phyloP scores from a whole-genome alignment of 2,329 filamentous ascomycete genomes.

The Chalaropsis ovoidea region DNA sequence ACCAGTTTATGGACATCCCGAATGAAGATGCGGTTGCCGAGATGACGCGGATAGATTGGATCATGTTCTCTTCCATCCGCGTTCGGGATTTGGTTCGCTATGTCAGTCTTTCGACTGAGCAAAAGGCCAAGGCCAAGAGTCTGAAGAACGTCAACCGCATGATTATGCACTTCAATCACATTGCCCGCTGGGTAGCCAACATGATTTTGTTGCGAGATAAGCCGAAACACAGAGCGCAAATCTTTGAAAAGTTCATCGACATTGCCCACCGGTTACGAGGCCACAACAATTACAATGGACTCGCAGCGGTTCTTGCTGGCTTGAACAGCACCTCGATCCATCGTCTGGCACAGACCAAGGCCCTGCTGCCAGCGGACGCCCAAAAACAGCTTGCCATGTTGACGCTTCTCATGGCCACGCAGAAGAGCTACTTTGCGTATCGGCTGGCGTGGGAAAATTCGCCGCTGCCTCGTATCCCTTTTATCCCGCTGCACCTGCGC shows the following conservation, averaged over 20 bases:
- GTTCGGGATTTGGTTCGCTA: slow-evolving; percentile 88
- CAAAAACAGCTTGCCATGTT: slow-evolving; percentile 81
- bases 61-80: slow-evolving; percentile 92
- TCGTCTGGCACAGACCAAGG: slow-evolving; percentile 67
- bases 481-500: slow-evolving; percentile 77
- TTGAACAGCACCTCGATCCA: slow-evolving; percentile 82
- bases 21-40: slow-evolving; percentile 83
- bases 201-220: slow-evolving; percentile 87
- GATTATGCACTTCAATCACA: slow-evolving; percentile 84
- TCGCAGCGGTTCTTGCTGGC: slow-evolving; percentile 88
- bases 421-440: slow-evolving; percentile 89
- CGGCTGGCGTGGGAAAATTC: slow-evolving; percentile 97
- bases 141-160: slow-evolving; percentile 85
- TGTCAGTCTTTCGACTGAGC: slow-evolving; percentile 62
- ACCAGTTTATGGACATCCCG: slow-evolving; percentile 75
- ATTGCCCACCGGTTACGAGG: slow-evolving; percentile 77
- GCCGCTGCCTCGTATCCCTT: slow-evolving; percentile 79
- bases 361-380: slow-evolving; percentile 58
- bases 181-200: slow-evolving; percentile 72
- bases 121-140: slow-evolving; percentile 65
- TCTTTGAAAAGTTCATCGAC: slow-evolving; percentile 91
- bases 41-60: slow-evolving; percentile 92
- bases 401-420: slow-evolving; percentile 83
- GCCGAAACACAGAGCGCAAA: slow-evolving; percentile 82
- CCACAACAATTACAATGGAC: slow-evolving; percentile 91